These are phyloP conservation scores for Claviceps pazoutovae DNA, from an alignment of 2,329 filamentous ascomycete genomes.

Conservation along the genomic window DNA sequence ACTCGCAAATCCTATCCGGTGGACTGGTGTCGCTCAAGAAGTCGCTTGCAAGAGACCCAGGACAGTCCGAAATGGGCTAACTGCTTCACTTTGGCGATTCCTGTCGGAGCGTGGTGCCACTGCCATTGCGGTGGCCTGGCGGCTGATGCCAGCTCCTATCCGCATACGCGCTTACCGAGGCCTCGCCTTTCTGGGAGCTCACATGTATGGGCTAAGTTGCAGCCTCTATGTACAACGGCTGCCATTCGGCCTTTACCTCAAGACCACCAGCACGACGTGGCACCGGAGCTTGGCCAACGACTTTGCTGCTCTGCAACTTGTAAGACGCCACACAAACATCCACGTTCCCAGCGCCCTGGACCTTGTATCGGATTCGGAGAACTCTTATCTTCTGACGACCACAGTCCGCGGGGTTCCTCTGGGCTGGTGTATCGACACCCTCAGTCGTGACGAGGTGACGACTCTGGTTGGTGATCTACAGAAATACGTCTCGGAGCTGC, in stretches of 20 bases:
- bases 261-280: background rate
- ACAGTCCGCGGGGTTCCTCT: background rate
- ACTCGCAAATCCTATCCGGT: background rate
- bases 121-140: background rate
- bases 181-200: background rate
- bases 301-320: constrained; percentile 2
- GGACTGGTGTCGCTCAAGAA: background rate
- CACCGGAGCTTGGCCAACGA: constrained; percentile 3
- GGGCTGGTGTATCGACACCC: constrained; percentile 2
- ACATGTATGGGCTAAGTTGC: constrained; percentile 7
- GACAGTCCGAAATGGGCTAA: background rate
- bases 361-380: background rate
- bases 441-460: constrained; percentile 1
- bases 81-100: background rate
- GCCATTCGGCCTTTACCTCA: constrained; percentile 11
- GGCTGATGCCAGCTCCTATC: background rate
- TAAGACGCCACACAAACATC: constrained; percentile 2
- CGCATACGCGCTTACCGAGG: constrained; percentile 1
- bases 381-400: background rate
- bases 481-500: background rate
- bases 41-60: background rate
- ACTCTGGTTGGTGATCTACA: constrained; percentile 1
- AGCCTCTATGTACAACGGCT: constrained; percentile 9
- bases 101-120: background rate
- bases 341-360: constrained; percentile 2